Evolutionary conservation across 139 green algal species (phyloP).

Genomic region (Micractinium sp.): DNA sequence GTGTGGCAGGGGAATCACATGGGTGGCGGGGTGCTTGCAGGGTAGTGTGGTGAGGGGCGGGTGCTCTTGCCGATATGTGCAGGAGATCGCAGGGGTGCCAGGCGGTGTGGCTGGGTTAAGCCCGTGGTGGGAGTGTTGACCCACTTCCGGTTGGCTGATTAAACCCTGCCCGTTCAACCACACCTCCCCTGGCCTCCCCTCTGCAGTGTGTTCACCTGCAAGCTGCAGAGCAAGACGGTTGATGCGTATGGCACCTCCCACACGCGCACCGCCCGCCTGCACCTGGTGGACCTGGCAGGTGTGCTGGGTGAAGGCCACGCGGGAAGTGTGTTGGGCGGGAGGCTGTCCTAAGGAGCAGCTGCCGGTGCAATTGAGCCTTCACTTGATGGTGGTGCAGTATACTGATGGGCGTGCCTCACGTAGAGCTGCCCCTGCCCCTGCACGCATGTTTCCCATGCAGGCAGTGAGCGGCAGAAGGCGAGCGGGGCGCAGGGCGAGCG

Average conservation of each 20-base stretch:
- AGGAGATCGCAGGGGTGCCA: background rate
- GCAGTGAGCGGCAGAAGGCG: slow-evolving; percentile 86
- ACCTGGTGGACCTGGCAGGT: slow-evolving; percentile 97
- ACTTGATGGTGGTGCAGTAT: no score
- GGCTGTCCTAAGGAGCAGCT: background rate
- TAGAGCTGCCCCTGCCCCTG: background rate
- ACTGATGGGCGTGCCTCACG: no score
- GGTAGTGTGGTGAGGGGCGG: background rate
- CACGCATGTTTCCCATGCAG: slow-evolving; percentile 43
- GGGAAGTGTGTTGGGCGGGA: no score
- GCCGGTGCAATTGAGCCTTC: background rate
- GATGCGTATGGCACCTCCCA: slow-evolving; percentile 62
- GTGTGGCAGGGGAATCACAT: background rate
- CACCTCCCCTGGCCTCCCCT: no score
- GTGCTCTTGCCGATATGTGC: background rate
- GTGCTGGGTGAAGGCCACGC: background rate
- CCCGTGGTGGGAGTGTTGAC: no score
- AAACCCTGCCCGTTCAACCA: background rate
- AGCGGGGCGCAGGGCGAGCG: slow-evolving; percentile 82
- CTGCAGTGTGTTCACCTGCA: slow-evolving; percentile 83
- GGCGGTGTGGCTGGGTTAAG: background rate
- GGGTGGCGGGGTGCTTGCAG: background rate
- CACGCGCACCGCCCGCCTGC: slow-evolving; percentile 74
- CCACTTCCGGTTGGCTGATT: background rate
- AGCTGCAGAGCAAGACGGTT: slow-evolving; percentile 57